Conservation (phyloP, 2,329 filamentous ascomycete species). For the Mycocentrospora acerina region DNA sequence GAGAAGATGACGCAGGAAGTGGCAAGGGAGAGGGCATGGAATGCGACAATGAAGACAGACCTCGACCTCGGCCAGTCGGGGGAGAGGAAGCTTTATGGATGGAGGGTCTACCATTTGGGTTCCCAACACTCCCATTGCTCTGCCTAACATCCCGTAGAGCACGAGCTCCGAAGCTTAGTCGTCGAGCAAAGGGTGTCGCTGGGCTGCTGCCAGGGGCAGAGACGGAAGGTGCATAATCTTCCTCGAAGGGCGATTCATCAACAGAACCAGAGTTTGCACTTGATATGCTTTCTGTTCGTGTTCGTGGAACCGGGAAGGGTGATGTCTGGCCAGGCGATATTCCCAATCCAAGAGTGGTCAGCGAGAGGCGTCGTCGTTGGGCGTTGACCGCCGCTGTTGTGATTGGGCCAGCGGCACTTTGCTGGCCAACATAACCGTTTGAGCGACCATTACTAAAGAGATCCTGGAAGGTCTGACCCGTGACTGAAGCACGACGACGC, state of each 20-base stretch:
- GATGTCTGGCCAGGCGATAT: constrained; percentile 47
- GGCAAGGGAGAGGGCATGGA: constrained; percentile 29
- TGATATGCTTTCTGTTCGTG: constrained; percentile 51
- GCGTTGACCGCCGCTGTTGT: constrained; percentile 52
- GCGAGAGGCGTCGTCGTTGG: constrained; percentile 51
- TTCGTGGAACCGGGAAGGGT: constrained; percentile 43
- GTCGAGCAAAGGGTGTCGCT: constrained; percentile 74
- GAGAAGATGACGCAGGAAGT: constrained; percentile 22
- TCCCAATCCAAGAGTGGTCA: constrained; percentile 52
- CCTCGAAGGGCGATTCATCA: constrained; percentile 56
- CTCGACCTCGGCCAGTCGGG: constrained; percentile 58
- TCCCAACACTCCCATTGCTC: constrained; percentile 52
- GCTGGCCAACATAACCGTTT: constrained; percentile 36
- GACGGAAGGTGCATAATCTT: constrained; percentile 53
- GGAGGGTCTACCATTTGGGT: constrained; percentile 64
- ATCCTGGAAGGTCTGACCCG: constrained; percentile 52
- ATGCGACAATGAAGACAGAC: constrained; percentile 54
- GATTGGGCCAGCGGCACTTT: constrained; percentile 46
- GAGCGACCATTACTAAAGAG: constrained; percentile 44
- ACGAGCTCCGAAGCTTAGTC: constrained; percentile 87
- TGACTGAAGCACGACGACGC: constrained; percentile 50
- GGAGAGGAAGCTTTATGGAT: constrained; percentile 52
- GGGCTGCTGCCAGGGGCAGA: constrained; percentile 62
- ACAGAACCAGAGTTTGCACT: constrained; percentile 50
- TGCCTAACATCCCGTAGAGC: constrained; percentile 71